Evolutionary conservation across 1,139 yeast species (phyloP).

Genomic region (Diutina sp.): DNA sequence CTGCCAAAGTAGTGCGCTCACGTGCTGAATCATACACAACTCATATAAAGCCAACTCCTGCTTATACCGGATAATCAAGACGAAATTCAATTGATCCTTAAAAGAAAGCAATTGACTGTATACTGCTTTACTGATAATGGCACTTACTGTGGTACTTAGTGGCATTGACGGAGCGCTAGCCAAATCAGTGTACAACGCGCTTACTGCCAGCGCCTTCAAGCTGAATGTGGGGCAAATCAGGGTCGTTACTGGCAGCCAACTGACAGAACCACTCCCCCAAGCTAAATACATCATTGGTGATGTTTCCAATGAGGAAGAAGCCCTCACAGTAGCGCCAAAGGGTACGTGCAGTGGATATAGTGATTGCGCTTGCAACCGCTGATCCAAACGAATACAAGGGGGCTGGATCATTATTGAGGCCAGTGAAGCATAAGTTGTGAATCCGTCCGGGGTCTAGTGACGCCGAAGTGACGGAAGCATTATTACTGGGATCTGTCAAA

Average conservation of each 20-base stretch:
- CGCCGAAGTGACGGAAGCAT: constrained; percentile 7
- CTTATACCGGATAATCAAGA: too few species aligned
- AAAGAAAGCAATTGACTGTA: too few species aligned
- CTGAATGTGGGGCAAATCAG: constrained; percentile 36
- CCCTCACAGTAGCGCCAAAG: constrained; percentile 13
- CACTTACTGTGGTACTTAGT: constrained; percentile 27
- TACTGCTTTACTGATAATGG: background rate
- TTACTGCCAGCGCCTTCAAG: constrained; percentile 25
- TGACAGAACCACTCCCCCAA: constrained; percentile 14
- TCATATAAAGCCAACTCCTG: too few species aligned
- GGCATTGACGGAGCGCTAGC: constrained; percentile 46
- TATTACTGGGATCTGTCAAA: constrained; percentile 21
- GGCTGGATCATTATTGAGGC: constrained; percentile 21
- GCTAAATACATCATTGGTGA: constrained; percentile 27
- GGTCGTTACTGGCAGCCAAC: constrained; percentile 30
- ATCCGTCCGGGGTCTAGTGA: constrained; percentile 59
- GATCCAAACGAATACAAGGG: constrained; percentile 12
- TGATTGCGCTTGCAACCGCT: constrained; percentile 31
- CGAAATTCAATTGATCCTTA: too few species aligned
- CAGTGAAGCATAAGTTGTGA: constrained; percentile 36
- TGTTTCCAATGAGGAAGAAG: constrained; percentile 13
- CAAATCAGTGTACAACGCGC: constrained; percentile 29
- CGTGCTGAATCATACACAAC: too few species aligned
- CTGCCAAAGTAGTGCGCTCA: too few species aligned
- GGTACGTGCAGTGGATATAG: constrained; percentile 36